Evolutionary conservation across 2,329 filamentous ascomycete species (phyloP).

Genomic region (Xylaria sp.): DNA sequence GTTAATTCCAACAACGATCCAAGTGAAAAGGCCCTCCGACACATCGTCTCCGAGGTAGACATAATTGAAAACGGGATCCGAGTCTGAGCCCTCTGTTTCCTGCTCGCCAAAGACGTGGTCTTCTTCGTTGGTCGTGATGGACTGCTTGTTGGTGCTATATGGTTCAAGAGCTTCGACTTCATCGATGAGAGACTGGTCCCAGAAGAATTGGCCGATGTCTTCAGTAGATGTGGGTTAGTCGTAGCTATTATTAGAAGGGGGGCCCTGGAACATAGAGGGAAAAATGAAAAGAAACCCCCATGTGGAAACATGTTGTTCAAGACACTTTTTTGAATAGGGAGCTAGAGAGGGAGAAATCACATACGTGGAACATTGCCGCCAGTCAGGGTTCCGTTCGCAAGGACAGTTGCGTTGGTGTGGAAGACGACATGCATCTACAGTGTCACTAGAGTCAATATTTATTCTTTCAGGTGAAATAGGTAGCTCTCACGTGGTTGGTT

Average conservation of each 20-base stretch:
- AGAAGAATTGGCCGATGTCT: slow-evolving; percentile 7
- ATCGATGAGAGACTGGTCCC: slow-evolving; percentile 2
- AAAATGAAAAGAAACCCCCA: neutral
- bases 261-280: neutral
- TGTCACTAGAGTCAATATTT: too few species aligned
- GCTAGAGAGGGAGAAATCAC: neutral
- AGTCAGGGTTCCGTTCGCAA: neutral
- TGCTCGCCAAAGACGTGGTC: slow-evolving; percentile 7
- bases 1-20: slow-evolving; percentile 27
- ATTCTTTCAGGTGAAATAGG: too few species aligned
- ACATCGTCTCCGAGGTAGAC: slow-evolving; percentile 14
- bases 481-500: neutral
- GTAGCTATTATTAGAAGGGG: neutral
- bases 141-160: slow-evolving; percentile 3
- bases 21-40: slow-evolving; percentile 27
- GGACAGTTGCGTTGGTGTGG: neutral
- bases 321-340: neutral
- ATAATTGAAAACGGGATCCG: neutral
- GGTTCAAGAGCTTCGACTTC: neutral
- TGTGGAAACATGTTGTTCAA: neutral
- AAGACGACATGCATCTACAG: neutral
- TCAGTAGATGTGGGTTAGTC: neutral
- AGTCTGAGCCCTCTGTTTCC: neutral
- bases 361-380: slow-evolving; percentile 5
- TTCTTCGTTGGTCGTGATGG: neutral